These are phyloP conservation scores for Paradendryphiella salina DNA, from an alignment of 2,329 filamentous ascomycete species.

Conservation along the genomic window DNA sequence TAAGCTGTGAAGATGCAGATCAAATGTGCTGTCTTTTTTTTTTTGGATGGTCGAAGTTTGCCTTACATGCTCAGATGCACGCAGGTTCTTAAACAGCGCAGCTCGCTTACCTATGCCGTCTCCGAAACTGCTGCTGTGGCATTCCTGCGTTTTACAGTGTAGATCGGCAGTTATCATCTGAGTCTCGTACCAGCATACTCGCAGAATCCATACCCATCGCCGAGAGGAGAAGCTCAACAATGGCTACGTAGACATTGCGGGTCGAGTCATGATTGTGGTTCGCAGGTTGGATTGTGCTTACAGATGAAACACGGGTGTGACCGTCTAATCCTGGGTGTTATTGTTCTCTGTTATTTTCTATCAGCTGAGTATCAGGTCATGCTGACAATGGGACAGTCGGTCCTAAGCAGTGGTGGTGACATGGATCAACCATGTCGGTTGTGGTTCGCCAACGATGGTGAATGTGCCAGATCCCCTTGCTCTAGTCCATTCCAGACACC, in stretches of 20 bases:
- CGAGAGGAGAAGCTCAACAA: conserved; percentile 5
- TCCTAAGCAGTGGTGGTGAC: neutral
- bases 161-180: conserved; percentile 25
- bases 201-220: neutral
- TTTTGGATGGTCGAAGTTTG: conserved; percentile 13
- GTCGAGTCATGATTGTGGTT: conserved; percentile 13
- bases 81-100: neutral
- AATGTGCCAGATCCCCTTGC: conserved; percentile 2
- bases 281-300: conserved; percentile 8
- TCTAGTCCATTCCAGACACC: neutral
- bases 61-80: conserved; percentile 33
- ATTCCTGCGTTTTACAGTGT: conserved; percentile 25
- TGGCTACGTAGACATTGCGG: conserved; percentile 9
- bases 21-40: conserved; percentile 29
- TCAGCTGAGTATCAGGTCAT: conserved; percentile 22
- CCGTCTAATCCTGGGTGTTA: conserved; percentile 14
- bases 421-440: neutral
- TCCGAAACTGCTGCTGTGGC: conserved; percentile 32
- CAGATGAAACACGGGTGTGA: conserved; percentile 23
- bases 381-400: neutral
- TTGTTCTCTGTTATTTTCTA: neutral
- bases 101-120: neutral
- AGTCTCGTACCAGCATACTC: conserved; percentile 23
- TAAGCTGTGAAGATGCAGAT: conserved; percentile 26
- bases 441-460: neutral